phyloP scores from a whole-genome alignment of 352 stramenopile species.

The Globisporangium irregulare region DNA sequence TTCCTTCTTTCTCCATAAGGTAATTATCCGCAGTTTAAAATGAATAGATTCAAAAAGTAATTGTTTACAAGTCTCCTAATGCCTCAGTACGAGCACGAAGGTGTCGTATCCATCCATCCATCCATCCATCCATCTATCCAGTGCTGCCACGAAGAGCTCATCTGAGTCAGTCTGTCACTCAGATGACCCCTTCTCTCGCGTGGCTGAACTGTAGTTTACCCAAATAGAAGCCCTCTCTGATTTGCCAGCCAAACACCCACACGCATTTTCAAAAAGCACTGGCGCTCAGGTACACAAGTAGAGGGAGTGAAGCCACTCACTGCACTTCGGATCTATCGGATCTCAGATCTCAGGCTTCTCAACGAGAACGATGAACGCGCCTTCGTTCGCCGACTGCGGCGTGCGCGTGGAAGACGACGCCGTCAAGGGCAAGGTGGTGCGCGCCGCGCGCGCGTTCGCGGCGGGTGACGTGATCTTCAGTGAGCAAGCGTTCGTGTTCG shows the following conservation, averaged over 20 bases:
- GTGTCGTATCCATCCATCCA: background rate
- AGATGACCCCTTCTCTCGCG: background rate
- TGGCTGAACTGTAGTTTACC: background rate
- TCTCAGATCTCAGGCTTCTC: background rate
- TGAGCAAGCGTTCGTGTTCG: conserved; percentile 71
- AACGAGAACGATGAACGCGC: conserved; percentile 20
- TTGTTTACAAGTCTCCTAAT: conserved; percentile 2
- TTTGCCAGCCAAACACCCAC: background rate
- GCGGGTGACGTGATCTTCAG: conserved; percentile 72
- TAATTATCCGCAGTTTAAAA: conserved; percentile 10
- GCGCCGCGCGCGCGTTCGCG: conserved; percentile 45
- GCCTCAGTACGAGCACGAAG: background rate
- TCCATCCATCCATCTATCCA: background rate
- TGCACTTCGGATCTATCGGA: background rate
- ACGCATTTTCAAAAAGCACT: conserved; percentile 5
- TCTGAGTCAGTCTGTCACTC: background rate
- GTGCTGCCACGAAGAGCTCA: background rate
- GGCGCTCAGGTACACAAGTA: background rate
- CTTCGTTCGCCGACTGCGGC: conserved; percentile 49
- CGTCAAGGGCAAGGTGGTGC: conserved; percentile 63
- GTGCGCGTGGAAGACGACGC: conserved; percentile 48
- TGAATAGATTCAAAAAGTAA: conserved; percentile 7
- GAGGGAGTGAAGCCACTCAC: conserved; percentile 1
- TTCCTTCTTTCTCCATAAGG: conserved; percentile 10
- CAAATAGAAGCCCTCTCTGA: conserved; percentile 11